Conservation (phyloP, 306 rosid species). For the Benincasa hispida region DNA sequence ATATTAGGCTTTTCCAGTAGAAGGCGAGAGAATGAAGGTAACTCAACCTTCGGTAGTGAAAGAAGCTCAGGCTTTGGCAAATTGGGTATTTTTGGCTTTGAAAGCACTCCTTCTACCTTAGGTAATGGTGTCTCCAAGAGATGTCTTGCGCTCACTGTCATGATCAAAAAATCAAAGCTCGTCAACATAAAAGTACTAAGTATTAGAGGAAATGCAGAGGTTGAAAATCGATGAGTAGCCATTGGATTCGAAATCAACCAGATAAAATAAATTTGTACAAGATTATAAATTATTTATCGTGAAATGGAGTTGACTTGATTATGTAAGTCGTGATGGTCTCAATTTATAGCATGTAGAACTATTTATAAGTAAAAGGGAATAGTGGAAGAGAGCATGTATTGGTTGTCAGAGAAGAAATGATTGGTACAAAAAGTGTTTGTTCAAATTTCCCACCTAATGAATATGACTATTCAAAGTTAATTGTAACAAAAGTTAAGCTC, state of each 20-base stretch:
- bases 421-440: too few species aligned
- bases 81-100: background rate
- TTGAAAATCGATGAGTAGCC: background rate
- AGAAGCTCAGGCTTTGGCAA: background rate
- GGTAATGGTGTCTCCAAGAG: background rate
- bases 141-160: background rate
- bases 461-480: too few species aligned
- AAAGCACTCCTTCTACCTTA: background rate
- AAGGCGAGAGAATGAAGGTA: background rate
- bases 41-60: background rate
- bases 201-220: background rate
- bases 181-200: too few species aligned
- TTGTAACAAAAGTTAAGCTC: too few species aligned
- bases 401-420: too few species aligned
- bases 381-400: too few species aligned
- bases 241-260: background rate
- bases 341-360: background rate
- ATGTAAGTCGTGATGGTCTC: background rate
- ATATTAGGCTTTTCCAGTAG: background rate
- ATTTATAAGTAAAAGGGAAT: background rate
- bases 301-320: background rate
- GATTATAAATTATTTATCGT: too few species aligned
- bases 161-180: background rate
- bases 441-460: too few species aligned
- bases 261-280: too few species aligned